Conservation (phyloP, 352 stramenopile species). For the Phytophthora pseudosyringae region DNA sequence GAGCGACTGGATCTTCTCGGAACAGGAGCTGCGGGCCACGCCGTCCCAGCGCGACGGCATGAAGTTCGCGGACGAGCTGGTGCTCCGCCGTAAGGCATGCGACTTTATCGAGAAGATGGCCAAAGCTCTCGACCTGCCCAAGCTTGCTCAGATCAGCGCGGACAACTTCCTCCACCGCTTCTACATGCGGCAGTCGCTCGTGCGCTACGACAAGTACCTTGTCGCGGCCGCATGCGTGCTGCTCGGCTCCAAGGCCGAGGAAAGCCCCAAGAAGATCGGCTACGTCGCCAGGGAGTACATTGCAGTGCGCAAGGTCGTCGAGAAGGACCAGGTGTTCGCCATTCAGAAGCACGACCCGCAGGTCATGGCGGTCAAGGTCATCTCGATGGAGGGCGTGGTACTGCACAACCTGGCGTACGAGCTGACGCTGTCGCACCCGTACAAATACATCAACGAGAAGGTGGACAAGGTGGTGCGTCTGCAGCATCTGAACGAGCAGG, state of each 20-base stretch:
- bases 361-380: conserved; percentile 72
- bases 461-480: conserved; percentile 84
- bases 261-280: conserved; percentile 80
- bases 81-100: conserved; percentile 75
- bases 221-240: conserved; percentile 84
- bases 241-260: conserved; percentile 85
- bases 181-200: conserved; percentile 85
- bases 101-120: conserved; percentile 90
- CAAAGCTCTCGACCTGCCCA: conserved; percentile 78
- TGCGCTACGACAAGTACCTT: conserved; percentile 88
- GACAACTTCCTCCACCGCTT: conserved; percentile 91
- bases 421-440: conserved; percentile 83
- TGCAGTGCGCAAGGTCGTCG: conserved; percentile 62
- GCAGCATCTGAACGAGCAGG: conserved; percentile 55
- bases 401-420: conserved; percentile 87
- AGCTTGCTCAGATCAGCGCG: conserved; percentile 83
- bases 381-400: conserved; percentile 86
- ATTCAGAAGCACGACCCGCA: conserved; percentile 82
- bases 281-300: conserved; percentile 83
- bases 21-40: conserved; percentile 65
- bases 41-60: conserved; percentile 81
- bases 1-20: conserved; percentile 82
- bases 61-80: conserved; percentile 75
- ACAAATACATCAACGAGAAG: conserved; percentile 90
- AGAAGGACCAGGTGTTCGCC: conserved; percentile 80